Conservation (phyloP, 768 basidiomycete genomes). For the Lactarius psammicola region DNA sequence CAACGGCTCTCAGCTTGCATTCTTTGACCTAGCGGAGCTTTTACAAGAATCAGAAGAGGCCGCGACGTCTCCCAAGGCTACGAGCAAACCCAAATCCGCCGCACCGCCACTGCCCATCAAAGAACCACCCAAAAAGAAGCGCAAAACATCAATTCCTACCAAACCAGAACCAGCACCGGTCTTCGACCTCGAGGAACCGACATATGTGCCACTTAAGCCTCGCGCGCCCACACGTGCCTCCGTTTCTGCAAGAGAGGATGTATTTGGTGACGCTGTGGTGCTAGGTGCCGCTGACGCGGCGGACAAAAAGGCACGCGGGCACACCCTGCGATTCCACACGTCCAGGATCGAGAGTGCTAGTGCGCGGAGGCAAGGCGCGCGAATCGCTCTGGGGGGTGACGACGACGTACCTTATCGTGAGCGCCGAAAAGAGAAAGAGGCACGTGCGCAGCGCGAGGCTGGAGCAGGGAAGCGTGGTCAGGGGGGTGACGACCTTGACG, state of each 20-base stretch:
- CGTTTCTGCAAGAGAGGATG: slow-evolving; percentile 36
- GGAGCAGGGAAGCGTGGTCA: slow-evolving; percentile 45
- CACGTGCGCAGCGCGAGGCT: slow-evolving; percentile 53
- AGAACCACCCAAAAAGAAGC: slow-evolving; percentile 56
- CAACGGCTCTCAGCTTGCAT: slow-evolving; percentile 14
- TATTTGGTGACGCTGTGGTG: slow-evolving; percentile 72
- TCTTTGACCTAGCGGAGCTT: slow-evolving; percentile 24
- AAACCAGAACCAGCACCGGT: slow-evolving; percentile 38
- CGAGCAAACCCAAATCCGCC: slow-evolving; percentile 29
- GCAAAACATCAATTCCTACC: slow-evolving; percentile 45
- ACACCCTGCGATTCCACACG: slow-evolving; percentile 89
- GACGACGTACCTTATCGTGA: slow-evolving; percentile 93
- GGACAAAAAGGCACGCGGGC: slow-evolving; percentile 81
- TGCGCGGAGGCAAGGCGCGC: slow-evolving; percentile 70
- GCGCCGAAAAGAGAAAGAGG: slow-evolving; percentile 61
- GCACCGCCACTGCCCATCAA: slow-evolving; percentile 7
- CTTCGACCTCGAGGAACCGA: slow-evolving; percentile 82
- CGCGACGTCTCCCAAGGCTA: slow-evolving; percentile 10
- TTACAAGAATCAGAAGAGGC: slow-evolving; percentile 30
- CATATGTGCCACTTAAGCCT: slow-evolving; percentile 44
- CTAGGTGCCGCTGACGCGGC: slow-evolving; percentile 70
- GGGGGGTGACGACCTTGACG: slow-evolving; percentile 69
- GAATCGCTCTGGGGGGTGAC: slow-evolving; percentile 80
- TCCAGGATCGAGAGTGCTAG: slow-evolving; percentile 83
- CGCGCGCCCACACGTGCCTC: slow-evolving; percentile 29